Conservation (phyloP, 2,329 filamentous ascomycete species). For the Aspergillus luchuensis region DNA sequence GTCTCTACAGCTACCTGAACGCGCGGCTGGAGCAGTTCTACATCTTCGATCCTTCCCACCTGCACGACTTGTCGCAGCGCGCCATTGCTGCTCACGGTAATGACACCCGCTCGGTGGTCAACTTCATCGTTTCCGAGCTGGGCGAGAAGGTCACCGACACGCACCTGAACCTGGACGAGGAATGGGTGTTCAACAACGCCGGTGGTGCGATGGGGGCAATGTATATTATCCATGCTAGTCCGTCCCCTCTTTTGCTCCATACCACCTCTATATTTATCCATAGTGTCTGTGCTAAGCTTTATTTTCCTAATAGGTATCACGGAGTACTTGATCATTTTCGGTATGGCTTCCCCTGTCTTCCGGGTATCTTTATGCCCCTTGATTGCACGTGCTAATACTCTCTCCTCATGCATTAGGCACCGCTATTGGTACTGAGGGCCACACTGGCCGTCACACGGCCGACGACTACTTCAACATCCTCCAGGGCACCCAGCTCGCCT, state of each 20-base stretch:
- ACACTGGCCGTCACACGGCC: conserved; percentile 83
- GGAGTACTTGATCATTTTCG: conserved; percentile 89
- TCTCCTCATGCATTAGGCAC: conserved; percentile 28
- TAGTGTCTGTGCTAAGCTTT: neutral
- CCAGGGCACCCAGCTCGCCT: conserved; percentile 42
- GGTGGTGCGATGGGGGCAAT: conserved; percentile 90
- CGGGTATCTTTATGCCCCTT: neutral
- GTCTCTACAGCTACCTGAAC: conserved; percentile 41
- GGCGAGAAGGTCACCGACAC: conserved; percentile 49
- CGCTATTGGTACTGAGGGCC: conserved; percentile 74
- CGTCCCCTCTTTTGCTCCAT: conserved; percentile 30
- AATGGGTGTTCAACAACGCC: conserved; percentile 92
- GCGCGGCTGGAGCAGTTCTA: conserved; percentile 59
- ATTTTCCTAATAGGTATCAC: conserved; percentile 57
- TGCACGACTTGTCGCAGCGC: conserved; percentile 68
- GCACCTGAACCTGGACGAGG: conserved; percentile 69
- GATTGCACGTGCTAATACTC: neutral
- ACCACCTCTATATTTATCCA: neutral
- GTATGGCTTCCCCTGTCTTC: conserved; percentile 36
- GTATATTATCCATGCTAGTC: conserved; percentile 86
- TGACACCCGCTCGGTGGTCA: conserved; percentile 69
- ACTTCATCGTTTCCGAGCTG: conserved; percentile 70
- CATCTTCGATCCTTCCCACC: conserved; percentile 69
- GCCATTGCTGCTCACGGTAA: conserved; percentile 71
- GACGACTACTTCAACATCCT: conserved; percentile 96